Conservation (phyloP, 2,329 filamentous ascomycete species). For the Epicoccum nigrum region DNA sequence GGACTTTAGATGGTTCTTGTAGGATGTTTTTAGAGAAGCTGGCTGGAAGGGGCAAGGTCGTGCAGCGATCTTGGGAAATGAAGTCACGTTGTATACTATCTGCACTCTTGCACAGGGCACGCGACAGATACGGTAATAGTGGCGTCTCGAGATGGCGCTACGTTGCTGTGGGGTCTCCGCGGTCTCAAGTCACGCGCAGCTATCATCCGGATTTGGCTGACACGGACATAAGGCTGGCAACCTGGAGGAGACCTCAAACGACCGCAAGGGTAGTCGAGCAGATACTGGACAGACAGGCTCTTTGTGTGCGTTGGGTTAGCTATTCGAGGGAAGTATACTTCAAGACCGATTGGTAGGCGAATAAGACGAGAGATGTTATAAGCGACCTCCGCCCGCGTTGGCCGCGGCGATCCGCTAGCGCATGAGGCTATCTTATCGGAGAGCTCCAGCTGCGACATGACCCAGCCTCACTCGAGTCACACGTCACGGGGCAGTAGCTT, state of each 20-base stretch:
- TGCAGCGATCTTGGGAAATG: too few relatives aligned
- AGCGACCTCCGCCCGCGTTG: not conserved
- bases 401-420: slow-evolving; percentile 14
- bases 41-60: slow-evolving; percentile 1
- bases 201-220: not conserved
- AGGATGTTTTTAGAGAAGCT: not conserved
- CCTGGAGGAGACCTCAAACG: too few relatives aligned
- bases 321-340: not conserved
- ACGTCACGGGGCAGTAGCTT: slow-evolving; percentile 33
- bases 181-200: slow-evolving; percentile 7
- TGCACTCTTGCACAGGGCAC: not conserved
- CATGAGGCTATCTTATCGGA: slow-evolving; percentile 29
- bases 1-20: slow-evolving; percentile 55
- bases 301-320: not conserved
- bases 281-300: too few relatives aligned
- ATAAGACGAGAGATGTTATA: not conserved
- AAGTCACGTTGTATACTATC: too few relatives aligned
- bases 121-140: not conserved
- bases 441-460: slow-evolving; percentile 24
- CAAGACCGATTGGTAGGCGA: not conserved
- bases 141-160: not conserved
- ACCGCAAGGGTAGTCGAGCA: not conserved
- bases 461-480: slow-evolving; percentile 38
- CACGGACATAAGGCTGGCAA: not conserved
- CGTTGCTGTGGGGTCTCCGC: not conserved